Percentiles rank a stretch among this genome's conserved stretches.
Conservation (phyloP, 2,329 filamentous ascomycete genomes). For the Phyllosticta paracitricarpa region DNA sequence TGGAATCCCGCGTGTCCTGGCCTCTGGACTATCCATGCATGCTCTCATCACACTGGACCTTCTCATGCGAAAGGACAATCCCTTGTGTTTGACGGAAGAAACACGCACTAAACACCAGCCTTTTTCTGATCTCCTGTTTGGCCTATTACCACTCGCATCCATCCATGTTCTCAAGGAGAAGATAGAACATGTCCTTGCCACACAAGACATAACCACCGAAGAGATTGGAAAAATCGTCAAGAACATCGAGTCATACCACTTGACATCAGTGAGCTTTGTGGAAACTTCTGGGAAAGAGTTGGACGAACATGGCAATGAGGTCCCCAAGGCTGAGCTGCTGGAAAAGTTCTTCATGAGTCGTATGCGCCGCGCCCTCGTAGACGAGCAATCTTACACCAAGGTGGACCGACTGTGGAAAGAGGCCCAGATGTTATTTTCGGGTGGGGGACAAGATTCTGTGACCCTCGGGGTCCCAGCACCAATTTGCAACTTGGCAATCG, state of each 20-base stretch:
- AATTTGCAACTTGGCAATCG: constrained; percentile 37
- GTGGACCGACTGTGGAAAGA: constrained; percentile 17
- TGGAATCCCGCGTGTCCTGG: neutral
- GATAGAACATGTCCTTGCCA: neutral
- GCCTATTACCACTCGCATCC: neutral
- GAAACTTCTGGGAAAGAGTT: neutral
- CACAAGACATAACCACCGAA: neutral
- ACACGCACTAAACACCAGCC: constrained; percentile 18
- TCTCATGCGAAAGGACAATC: constrained; percentile 14
- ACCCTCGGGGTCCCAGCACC: neutral
- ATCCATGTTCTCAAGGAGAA: neutral
- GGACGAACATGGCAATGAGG: neutral
- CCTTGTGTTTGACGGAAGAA: constrained; percentile 13
- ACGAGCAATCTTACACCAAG: constrained; percentile 10
- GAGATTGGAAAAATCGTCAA: neutral
- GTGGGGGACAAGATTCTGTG: neutral
- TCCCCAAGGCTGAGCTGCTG: constrained; percentile 13
- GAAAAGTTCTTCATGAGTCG: constrained; percentile 19
- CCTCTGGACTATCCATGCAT: constrained; percentile 16
- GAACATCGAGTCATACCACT: neutral
- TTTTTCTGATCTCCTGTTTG: constrained; percentile 19
- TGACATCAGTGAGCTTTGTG: neutral
- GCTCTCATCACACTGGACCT: constrained; percentile 23
- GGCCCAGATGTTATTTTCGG: neutral
- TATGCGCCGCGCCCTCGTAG: constrained; percentile 17